A percentile compares a stretch with the other conserved stretches of the same genome.
Conservation (phyloP, 1,139 yeast genomes). For the Hansenula lynferdii region DNA sequence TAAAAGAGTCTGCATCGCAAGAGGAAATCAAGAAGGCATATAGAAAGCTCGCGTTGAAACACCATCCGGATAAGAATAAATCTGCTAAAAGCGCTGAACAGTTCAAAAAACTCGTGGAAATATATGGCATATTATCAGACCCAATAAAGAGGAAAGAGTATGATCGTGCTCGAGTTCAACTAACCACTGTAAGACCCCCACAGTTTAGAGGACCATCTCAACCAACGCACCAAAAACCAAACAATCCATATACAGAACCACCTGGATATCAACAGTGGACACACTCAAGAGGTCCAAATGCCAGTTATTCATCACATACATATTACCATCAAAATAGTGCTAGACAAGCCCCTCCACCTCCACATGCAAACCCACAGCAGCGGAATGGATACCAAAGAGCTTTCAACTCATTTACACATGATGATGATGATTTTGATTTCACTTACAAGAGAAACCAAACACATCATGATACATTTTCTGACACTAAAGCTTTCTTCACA, state of each 20-base stretch:
- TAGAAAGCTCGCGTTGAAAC: constrained; percentile 76
- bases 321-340: no score
- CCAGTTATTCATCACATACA: no score
- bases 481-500: not conserved
- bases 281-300: no score
- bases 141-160: constrained; percentile 42
- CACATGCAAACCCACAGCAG: not conserved
- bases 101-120: constrained; percentile 16
- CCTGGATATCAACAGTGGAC: no score
- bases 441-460: constrained; percentile 1
- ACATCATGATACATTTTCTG: not conserved
- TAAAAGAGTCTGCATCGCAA: constrained; percentile 57
- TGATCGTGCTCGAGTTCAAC: constrained; percentile 34
- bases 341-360: not conserved
- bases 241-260: no score
- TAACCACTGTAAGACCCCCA: not conserved
- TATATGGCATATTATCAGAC: constrained; percentile 50
- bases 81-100: constrained; percentile 48
- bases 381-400: not conserved
- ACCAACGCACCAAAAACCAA: no score
- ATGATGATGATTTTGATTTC: constrained; percentile 4
- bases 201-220: not conserved
- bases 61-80: constrained; percentile 90
- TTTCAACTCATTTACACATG: not conserved
- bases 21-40: constrained; percentile 83